A percentile compares a stretch with the other conserved stretches of the same genome.
Evolutionary conservation across 805 yeast species (phyloP).

Genomic region (Danielozyma ontarioensis): DNA sequence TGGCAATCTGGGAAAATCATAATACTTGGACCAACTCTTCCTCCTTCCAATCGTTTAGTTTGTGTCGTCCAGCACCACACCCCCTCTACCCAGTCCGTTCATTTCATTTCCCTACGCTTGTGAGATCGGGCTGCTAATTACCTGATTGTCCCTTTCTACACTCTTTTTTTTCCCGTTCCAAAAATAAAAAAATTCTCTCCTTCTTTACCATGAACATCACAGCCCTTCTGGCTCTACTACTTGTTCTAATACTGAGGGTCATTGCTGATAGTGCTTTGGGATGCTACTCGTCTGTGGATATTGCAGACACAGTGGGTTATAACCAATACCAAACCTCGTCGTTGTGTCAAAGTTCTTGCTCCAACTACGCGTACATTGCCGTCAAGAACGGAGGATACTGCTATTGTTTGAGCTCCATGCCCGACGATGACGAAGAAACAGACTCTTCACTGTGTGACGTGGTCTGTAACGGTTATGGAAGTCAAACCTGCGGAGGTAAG

Average conservation of each 20-base stretch:
- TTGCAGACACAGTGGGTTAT: conserved; percentile 18
- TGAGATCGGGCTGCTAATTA: no score
- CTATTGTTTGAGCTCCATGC: conserved; percentile 30
- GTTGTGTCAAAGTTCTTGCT: conserved; percentile 25
- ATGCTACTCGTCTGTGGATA: conserved; percentile 26
- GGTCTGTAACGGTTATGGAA: conserved; percentile 31
- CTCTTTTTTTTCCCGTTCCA: no score
- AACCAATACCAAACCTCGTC: conserved; percentile 23
- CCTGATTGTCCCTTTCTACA: no score
- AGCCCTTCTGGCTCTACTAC: neutral
- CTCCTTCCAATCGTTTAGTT: no score
- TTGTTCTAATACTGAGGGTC: neutral
- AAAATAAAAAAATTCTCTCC: no score
- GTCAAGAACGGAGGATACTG: conserved; percentile 32
- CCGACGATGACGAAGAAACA: conserved; percentile 9
- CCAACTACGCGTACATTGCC: conserved; percentile 33
- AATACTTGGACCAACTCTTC: no score
- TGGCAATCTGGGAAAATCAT: no score
- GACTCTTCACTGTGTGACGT: conserved; percentile 22
- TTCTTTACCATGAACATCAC: no score
- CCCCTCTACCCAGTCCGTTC: no score
- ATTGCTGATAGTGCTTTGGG: conserved; percentile 11
- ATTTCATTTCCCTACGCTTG: no score
- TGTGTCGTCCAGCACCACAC: no score
- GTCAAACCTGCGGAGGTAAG: conserved; percentile 34